These are phyloP conservation scores for Aspergillus steynii DNA, from an alignment of 495 filamentous ascomycete species.

Conservation along the genomic window DNA sequence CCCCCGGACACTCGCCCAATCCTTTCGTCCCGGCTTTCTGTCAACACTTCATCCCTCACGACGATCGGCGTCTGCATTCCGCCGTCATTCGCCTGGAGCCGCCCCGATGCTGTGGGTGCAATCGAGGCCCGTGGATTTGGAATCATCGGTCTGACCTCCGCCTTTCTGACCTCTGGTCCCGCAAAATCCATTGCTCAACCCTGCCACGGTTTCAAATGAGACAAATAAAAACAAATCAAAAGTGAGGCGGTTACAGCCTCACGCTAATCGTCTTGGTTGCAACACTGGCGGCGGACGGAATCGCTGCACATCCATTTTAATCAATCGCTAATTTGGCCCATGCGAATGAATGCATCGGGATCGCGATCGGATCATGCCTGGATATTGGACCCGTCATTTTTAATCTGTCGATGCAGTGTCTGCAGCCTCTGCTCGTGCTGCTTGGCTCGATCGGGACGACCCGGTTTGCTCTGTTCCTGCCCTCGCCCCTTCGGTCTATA, in stretches of 20 bases:
- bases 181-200: neutral
- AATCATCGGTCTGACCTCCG: no score
- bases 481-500: neutral
- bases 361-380: neutral
- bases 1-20: neutral
- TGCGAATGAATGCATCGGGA: neutral
- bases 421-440: neutral
- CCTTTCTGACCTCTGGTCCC: no score
- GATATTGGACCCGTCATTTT: neutral
- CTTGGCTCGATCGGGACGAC: neutral
- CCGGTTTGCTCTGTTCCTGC: no score
- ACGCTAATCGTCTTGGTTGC: slow-evolving; percentile 3
- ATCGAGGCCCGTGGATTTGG: no score
- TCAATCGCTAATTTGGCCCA: slow-evolving; percentile 1
- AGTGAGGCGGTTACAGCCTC: slow-evolving; percentile 13
- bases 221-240: neutral
- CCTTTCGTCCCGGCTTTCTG: neutral
- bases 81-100: no score
- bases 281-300: neutral
- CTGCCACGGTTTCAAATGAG: neutral
- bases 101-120: no score
- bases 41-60: neutral
- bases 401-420: neutral
- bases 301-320: neutral
- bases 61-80: neutral